A percentile compares a stretch with the other conserved stretches of the same genome.
phyloP scores from a whole-genome alignment of 805 yeast genomes.

The Barnettozyma salicaria region DNA sequence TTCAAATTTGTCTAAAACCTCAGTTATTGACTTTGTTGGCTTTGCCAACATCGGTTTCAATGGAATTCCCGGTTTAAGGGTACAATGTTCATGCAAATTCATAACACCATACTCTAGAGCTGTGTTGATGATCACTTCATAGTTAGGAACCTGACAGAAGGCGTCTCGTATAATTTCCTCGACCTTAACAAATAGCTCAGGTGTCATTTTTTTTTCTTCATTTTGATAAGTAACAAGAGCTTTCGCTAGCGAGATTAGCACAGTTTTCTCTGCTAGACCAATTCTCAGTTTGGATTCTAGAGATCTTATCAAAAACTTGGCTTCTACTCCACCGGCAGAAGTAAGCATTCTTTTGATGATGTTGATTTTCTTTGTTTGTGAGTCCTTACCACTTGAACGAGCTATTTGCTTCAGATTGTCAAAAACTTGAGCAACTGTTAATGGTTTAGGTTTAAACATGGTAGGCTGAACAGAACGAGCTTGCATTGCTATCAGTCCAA shows the following conservation, averaged over 20 bases:
- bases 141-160: conserved; percentile 85
- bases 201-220: conserved; percentile 28
- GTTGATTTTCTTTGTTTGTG: conserved; percentile 72
- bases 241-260: conserved; percentile 75
- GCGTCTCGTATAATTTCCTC: conserved; percentile 82
- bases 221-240: conserved; percentile 66
- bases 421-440: conserved; percentile 71
- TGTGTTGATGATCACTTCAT: conserved; percentile 66
- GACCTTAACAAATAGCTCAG: conserved; percentile 50
- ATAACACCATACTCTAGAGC: conserved; percentile 64
- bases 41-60: conserved; percentile 97
- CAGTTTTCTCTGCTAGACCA: conserved; percentile 91
- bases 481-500: conserved; percentile 81
- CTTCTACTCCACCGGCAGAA: conserved; percentile 80
- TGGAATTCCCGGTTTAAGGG: conserved; percentile 87
- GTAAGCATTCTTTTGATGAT: conserved; percentile 80
- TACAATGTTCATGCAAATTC: conserved; percentile 59
- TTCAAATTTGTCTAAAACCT: conserved; percentile 82
- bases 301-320: conserved; percentile 84
- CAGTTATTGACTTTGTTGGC: conserved; percentile 92
- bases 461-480: conserved; percentile 84
- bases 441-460: conserved; percentile 86
- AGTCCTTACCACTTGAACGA: conserved; percentile 65
- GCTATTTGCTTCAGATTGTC: conserved; percentile 73
- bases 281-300: conserved; percentile 90